Conservation (phyloP, 352 stramenopile species). For the Globisporangium carolinianum region DNA sequence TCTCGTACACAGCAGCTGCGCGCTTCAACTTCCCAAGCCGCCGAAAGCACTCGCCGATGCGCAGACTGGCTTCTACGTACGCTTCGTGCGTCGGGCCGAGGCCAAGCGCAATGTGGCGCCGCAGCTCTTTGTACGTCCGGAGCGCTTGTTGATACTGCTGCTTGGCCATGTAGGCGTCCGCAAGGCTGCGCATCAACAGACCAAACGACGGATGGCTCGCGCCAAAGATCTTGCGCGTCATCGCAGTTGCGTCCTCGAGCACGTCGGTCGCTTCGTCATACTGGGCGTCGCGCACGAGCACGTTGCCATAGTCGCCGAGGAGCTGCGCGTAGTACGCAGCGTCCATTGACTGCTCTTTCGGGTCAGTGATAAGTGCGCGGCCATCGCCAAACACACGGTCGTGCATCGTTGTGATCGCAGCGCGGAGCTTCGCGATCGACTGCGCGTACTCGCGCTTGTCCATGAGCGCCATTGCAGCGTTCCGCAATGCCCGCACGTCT, state of each 20-base stretch:
- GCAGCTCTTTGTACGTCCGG: conserved; percentile 59
- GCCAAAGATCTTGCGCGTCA: conserved; percentile 72
- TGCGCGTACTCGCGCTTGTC: conserved; percentile 44
- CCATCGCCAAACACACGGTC: conserved; percentile 57
- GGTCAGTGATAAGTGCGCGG: conserved; percentile 40
- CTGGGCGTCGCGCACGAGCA: conserved; percentile 64
- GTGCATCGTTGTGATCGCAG: conserved; percentile 60
- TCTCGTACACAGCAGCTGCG: conserved; percentile 43
- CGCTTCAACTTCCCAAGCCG: conserved; percentile 50
- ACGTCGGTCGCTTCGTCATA: conserved; percentile 75
- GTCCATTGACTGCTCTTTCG: conserved; percentile 54
- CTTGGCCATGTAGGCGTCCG: conserved; percentile 74
- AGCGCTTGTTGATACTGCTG: conserved; percentile 67
- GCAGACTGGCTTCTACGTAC: conserved; percentile 63
- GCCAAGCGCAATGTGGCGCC: conserved; percentile 57
- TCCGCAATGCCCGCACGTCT: conserved; percentile 58
- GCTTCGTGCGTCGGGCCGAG: conserved; percentile 64
- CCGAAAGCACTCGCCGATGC: conserved; percentile 68
- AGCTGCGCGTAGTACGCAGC: conserved; percentile 71
- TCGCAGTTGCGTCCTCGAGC: conserved; percentile 61
- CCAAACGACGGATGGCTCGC: conserved; percentile 76
- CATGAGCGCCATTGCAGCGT: conserved; percentile 70
- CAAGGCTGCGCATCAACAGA: conserved; percentile 65
- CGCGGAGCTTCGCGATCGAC: conserved; percentile 55
- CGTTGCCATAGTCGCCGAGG: conserved; percentile 72